These are phyloP conservation scores for Phytophthora idaei DNA, from an alignment of 352 stramenopile species.

Conservation along the genomic window DNA sequence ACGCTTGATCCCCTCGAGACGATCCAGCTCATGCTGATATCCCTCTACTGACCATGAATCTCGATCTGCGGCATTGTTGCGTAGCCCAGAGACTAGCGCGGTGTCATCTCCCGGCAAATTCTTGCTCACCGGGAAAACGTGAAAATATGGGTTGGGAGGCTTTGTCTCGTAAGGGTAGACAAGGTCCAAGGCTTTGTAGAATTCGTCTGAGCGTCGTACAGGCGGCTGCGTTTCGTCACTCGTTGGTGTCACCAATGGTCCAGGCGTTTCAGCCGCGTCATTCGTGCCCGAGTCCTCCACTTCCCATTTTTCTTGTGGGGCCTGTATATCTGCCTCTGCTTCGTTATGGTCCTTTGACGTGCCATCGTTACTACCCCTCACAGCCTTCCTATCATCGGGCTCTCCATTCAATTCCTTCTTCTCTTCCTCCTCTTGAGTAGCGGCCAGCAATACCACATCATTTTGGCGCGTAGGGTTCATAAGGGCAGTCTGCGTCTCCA, in stretches of 20 bases:
- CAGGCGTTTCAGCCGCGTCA: slow-evolving; percentile 8
- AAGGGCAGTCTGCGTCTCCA: background rate
- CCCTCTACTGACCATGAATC: slow-evolving; percentile 29
- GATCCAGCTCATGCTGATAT: slow-evolving; percentile 41
- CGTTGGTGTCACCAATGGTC: slow-evolving; percentile 1
- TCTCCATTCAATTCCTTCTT: background rate
- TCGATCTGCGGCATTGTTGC: slow-evolving; percentile 22
- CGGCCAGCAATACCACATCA: slow-evolving; percentile 9
- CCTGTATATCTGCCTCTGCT: slow-evolving; percentile 19
- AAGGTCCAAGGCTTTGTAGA: slow-evolving; percentile 28
- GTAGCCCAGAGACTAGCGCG: slow-evolving; percentile 20
- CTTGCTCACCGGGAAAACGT: slow-evolving; percentile 28
- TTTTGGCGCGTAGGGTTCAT: slow-evolving; percentile 15
- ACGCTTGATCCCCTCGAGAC: slow-evolving; percentile 39
- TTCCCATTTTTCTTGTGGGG: slow-evolving; percentile 26
- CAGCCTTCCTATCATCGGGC: slow-evolving; percentile 2
- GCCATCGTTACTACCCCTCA: background rate
- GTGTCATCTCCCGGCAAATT: slow-evolving; percentile 19
- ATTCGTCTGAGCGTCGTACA: slow-evolving; percentile 23
- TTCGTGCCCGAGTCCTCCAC: slow-evolving; percentile 12
- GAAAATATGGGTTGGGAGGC: slow-evolving; percentile 29
- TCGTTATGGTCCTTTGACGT: slow-evolving; percentile 4
- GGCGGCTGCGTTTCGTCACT: slow-evolving; percentile 9
- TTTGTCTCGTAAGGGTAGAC: slow-evolving; percentile 27
- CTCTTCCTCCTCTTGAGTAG: slow-evolving; percentile 1